Conservation (phyloP, 177 flowering plant genomes). For the Telopea speciosissima region DNA sequence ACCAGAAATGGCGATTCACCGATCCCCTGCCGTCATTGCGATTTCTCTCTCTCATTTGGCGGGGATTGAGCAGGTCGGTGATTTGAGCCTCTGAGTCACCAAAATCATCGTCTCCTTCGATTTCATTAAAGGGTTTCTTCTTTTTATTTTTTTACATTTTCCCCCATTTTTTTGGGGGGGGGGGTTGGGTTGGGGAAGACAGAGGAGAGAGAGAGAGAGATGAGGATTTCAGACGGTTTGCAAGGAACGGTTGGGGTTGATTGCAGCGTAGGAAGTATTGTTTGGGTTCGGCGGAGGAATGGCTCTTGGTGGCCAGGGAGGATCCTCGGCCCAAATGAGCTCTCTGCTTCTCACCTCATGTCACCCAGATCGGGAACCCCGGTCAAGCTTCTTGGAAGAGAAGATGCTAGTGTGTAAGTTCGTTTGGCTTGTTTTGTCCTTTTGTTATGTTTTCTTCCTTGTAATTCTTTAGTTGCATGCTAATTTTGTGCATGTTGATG, state of each 20-base stretch:
- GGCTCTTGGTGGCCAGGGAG: constrained; percentile 99
- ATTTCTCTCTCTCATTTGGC: constrained; percentile 32
- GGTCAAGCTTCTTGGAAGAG: constrained; percentile 93
- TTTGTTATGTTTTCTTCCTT: neutral
- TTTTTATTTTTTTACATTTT: neutral
- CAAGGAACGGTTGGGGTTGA: constrained; percentile 27
- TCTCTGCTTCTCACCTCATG: constrained; percentile 58
- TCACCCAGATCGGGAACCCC: constrained; percentile 96
- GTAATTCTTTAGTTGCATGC: neutral
- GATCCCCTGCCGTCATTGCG: constrained; percentile 23
- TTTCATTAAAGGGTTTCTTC: constrained; percentile 10
- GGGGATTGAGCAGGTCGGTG: constrained; percentile 34
- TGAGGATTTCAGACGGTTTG: constrained; percentile 41
- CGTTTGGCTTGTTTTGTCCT: neutral
- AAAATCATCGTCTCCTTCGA: neutral
- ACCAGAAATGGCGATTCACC: constrained; percentile 8
- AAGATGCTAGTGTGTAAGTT: constrained; percentile 97
- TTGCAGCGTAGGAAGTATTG: constrained; percentile 67
- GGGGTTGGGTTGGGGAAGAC: too few species aligned
- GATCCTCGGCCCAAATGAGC: constrained; percentile 76
- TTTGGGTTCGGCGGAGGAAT: constrained; percentile 94
- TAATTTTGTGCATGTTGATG: neutral
- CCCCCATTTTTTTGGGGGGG: neutral
- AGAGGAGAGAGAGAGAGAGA: constrained; percentile 13
- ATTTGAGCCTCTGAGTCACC: neutral